phyloP scores from a whole-genome alignment of 2,329 filamentous ascomycete species.

The Beauveria medogensis region DNA sequence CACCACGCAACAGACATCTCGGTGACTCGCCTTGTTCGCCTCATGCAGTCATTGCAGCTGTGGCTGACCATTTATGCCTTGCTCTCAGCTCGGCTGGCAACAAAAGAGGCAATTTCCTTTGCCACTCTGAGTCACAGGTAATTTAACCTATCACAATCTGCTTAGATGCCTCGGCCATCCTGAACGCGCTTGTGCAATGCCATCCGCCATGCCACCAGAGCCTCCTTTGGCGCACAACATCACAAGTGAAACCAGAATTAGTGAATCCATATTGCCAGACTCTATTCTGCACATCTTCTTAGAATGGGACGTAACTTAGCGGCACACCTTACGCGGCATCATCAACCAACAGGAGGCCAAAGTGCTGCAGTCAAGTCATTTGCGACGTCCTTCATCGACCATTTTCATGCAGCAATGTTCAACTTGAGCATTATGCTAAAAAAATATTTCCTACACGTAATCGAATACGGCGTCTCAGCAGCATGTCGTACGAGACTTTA shows the following conservation, averaged over 20 bases:
- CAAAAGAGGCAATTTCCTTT: not conserved
- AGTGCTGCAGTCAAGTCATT: conserved; percentile 69
- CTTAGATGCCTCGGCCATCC: not conserved
- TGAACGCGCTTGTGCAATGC: not conserved
- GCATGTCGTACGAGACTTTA: conserved; percentile 67
- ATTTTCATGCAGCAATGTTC: conserved; percentile 77
- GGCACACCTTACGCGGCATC: conserved; percentile 66
- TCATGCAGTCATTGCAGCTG: not conserved
- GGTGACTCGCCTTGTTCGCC: not conserved
- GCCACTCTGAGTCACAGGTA: conserved; percentile 1
- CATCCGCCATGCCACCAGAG: not conserved
- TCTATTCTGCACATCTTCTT: conserved; percentile 72
- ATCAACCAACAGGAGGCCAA: conserved; percentile 39
- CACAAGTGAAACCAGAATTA: not conserved
- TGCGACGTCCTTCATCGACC: conserved; percentile 87
- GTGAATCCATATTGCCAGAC: conserved; percentile 17
- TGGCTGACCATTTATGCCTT: not conserved
- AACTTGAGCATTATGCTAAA: conserved; percentile 55
- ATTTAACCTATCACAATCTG: not conserved
- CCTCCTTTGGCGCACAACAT: not conserved
- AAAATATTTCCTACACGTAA: conserved; percentile 65
- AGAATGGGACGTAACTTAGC: conserved; percentile 76
- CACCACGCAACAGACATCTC: not conserved
- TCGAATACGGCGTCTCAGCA: conserved; percentile 59
- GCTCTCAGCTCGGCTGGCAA: not conserved